phyloP scores from a whole-genome alignment of 805 yeast species.

The Nakazawaea peltata region DNA sequence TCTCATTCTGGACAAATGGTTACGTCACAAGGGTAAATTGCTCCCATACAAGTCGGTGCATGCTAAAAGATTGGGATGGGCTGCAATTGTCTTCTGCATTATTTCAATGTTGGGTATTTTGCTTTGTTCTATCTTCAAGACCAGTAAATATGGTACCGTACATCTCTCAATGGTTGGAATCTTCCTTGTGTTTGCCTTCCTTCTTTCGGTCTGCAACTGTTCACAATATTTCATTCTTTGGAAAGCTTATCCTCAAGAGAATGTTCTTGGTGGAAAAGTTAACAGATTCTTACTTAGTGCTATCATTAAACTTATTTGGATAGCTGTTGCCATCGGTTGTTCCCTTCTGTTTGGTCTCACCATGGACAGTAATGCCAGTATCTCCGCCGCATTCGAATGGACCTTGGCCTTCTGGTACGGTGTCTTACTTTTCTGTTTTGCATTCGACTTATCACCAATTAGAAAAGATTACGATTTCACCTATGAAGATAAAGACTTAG shows the following conservation, averaged over 20 bases:
- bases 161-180: conserved; percentile 65
- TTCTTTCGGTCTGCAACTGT: conserved; percentile 37
- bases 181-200: conserved; percentile 60
- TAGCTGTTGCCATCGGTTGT: conserved; percentile 51
- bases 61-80: conserved; percentile 22
- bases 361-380: conserved; percentile 28
- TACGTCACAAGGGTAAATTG: conserved; percentile 50
- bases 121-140: conserved; percentile 67
- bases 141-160: conserved; percentile 44
- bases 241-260: conserved; percentile 13
- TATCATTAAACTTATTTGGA: conserved; percentile 55
- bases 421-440: conserved; percentile 49
- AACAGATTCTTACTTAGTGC: conserved; percentile 35
- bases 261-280: not conserved
- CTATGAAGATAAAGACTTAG: not conserved
- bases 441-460: conserved; percentile 46
- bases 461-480: conserved; percentile 1
- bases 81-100: conserved; percentile 18
- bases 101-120: conserved; percentile 58
- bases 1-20: conserved; percentile 50
- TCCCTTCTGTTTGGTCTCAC: conserved; percentile 60
- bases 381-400: conserved; percentile 78
- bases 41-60: conserved; percentile 37
- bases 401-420: conserved; percentile 81
- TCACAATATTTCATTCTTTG: conserved; percentile 31